These are phyloP conservation scores for Macroventuria anomochaeta DNA, from an alignment of 2,329 filamentous ascomycete genomes.

Conservation along the genomic window DNA sequence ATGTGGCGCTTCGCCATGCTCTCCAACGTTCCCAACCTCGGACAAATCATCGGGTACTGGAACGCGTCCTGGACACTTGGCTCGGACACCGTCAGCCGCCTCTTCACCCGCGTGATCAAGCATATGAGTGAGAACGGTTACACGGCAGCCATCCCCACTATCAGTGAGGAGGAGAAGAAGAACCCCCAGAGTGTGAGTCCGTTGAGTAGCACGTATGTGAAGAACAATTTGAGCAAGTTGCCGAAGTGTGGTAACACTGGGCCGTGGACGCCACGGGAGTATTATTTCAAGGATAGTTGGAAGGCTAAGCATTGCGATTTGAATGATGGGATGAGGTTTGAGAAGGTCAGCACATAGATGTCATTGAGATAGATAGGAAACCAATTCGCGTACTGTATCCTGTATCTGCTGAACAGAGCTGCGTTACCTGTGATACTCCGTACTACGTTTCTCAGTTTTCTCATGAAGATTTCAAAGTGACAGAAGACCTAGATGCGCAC, in stretches of 20 bases:
- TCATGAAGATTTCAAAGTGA: too few species aligned
- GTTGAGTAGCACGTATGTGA: slow-evolving; percentile 61
- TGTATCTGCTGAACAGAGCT: too few species aligned
- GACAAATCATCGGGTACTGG: slow-evolving; percentile 66
- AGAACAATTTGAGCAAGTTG: slow-evolving; percentile 48
- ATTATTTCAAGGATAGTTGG: slow-evolving; percentile 55
- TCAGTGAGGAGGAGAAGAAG: slow-evolving; percentile 49
- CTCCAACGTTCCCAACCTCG: slow-evolving; percentile 66
- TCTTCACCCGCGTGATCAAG: slow-evolving; percentile 60
- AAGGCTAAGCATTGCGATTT: slow-evolving; percentile 53
- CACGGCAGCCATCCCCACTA: slow-evolving; percentile 54
- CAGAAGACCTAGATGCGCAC: too few species aligned
- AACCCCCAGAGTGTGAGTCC: slow-evolving; percentile 51
- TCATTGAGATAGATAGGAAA: too few species aligned
- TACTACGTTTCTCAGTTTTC: too few species aligned
- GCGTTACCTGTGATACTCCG: too few species aligned
- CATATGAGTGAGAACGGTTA: slow-evolving; percentile 56
- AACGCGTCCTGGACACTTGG: slow-evolving; percentile 69
- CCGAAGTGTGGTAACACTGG: slow-evolving; percentile 57
- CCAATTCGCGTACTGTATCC: too few species aligned
- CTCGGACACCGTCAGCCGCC: slow-evolving; percentile 60
- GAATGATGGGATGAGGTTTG: slow-evolving; percentile 50
- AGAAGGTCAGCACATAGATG: slow-evolving; percentile 26
- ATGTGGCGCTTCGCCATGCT: slow-evolving; percentile 69
- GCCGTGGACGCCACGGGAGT: slow-evolving; percentile 53